Evolutionary conservation across 2,329 filamentous ascomycete species (phyloP).

Genomic region (Aspergillus tamarii): DNA sequence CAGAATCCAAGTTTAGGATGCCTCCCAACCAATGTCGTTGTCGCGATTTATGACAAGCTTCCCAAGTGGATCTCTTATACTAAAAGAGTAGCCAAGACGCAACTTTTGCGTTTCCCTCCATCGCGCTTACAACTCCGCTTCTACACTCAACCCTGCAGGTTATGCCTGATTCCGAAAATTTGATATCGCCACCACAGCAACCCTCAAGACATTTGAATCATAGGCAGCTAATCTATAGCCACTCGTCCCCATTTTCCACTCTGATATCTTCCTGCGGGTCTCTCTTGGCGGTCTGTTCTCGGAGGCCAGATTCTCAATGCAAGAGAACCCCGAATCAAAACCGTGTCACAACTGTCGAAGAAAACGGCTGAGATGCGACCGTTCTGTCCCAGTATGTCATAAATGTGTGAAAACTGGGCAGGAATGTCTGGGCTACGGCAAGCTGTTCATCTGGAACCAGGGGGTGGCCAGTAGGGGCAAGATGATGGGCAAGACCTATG

Average conservation of each 20-base stretch:
- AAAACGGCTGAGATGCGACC: slow-evolving; percentile 14
- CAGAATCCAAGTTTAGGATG: background rate
- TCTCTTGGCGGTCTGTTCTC: background rate
- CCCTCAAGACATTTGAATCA: background rate
- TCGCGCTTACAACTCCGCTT: background rate
- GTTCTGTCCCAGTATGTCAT: slow-evolving; percentile 1
- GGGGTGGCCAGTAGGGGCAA: slow-evolving; percentile 19
- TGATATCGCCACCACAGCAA: background rate
- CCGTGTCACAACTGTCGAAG: slow-evolving; percentile 18
- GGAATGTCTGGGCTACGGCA: slow-evolving; percentile 19
- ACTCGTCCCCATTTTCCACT: background rate
- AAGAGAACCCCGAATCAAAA: background rate
- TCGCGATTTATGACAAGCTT: background rate
- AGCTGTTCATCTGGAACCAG: slow-evolving; percentile 16
- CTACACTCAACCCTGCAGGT: background rate
- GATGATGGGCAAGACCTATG: slow-evolving; percentile 19
- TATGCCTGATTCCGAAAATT: background rate
- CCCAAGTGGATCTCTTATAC: background rate
- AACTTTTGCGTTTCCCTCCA: background rate
- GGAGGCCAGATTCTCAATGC: background rate
- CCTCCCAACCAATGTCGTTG: background rate
- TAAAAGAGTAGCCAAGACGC: background rate
- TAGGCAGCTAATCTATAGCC: background rate
- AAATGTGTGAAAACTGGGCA: slow-evolving; percentile 8
- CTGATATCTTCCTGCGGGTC: background rate